These are phyloP conservation scores for Trichosporon sp. DNA, from an alignment of 1,284 basidiomycete species.

Conservation along the genomic window DNA sequence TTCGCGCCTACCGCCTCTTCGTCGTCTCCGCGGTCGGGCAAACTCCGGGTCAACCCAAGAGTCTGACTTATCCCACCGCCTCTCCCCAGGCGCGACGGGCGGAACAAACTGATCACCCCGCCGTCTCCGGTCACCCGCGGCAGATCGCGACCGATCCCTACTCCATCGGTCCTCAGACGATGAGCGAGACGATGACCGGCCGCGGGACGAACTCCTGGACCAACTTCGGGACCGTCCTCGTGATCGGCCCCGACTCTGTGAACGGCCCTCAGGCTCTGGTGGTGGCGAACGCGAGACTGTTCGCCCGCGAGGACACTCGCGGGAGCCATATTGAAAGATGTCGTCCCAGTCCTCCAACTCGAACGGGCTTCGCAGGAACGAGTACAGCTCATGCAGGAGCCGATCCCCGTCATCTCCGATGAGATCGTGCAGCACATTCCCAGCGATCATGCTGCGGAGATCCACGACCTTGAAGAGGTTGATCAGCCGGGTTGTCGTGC, in stretches of 20 bases:
- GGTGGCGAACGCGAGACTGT: background rate
- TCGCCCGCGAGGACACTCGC: background rate
- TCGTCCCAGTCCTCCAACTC: conserved; percentile 73
- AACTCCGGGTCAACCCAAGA: conserved; percentile 42
- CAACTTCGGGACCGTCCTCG: conserved; percentile 5
- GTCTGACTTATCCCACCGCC: conserved; percentile 39
- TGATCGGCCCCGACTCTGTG: background rate
- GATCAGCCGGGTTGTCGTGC: conserved; percentile 59
- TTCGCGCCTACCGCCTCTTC: background rate
- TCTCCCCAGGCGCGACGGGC: conserved; percentile 15
- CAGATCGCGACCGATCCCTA: conserved; percentile 9
- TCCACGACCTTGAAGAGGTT: background rate
- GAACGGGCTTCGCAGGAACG: conserved; percentile 75
- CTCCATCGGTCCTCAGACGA: background rate
- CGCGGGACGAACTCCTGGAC: conserved; percentile 7
- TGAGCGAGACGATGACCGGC: conserved; percentile 16
- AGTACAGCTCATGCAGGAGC: conserved; percentile 83
- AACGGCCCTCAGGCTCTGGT: conserved; percentile 5
- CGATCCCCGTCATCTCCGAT: conserved; percentile 65
- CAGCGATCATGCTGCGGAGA: background rate
- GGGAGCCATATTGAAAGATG: conserved; percentile 56
- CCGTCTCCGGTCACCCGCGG: conserved; percentile 25
- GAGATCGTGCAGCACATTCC: background rate
- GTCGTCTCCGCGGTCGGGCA: conserved; percentile 2
- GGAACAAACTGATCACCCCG: conserved; percentile 12